phyloP scores from a whole-genome alignment of 192 early-diverging fungal genomes.

The Backusella parvicylindrica region DNA sequence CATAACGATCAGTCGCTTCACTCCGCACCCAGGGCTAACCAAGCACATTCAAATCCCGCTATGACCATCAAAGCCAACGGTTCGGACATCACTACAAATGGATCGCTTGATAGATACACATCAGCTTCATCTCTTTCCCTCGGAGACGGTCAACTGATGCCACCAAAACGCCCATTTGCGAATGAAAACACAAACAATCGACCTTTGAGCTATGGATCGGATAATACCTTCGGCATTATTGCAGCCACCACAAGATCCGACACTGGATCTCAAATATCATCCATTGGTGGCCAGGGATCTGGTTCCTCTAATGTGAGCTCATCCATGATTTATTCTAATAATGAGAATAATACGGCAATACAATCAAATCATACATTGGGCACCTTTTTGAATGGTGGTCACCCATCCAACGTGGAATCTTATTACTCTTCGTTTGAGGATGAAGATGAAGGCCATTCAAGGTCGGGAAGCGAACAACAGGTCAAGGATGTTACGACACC shows the following conservation, averaged over 20 bases:
- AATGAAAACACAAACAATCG: neutral
- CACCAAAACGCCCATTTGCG: neutral
- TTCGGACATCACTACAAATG: neutral
- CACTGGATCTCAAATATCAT: neutral
- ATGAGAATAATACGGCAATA: neutral
- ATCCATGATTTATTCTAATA: neutral
- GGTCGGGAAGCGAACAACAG: neutral
- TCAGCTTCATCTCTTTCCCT: neutral
- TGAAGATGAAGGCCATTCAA: neutral
- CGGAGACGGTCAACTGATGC: neutral
- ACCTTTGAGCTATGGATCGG: constrained; percentile 3
- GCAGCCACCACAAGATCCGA: neutral
- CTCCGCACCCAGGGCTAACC: neutral
- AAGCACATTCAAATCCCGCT: neutral
- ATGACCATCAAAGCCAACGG: neutral
- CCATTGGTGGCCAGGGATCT: neutral
- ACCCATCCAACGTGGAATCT: neutral
- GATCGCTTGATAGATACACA: neutral
- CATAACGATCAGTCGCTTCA: neutral
- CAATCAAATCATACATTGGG: neutral
- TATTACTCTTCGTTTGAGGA: neutral
- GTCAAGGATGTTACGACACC: neutral
- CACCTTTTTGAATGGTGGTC: neutral
- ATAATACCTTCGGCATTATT: neutral
- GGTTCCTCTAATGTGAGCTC: neutral